These are phyloP conservation scores for Metschnikowia santaceciliae DNA, from an alignment of 805 yeast genomes.

Conservation along the genomic window DNA sequence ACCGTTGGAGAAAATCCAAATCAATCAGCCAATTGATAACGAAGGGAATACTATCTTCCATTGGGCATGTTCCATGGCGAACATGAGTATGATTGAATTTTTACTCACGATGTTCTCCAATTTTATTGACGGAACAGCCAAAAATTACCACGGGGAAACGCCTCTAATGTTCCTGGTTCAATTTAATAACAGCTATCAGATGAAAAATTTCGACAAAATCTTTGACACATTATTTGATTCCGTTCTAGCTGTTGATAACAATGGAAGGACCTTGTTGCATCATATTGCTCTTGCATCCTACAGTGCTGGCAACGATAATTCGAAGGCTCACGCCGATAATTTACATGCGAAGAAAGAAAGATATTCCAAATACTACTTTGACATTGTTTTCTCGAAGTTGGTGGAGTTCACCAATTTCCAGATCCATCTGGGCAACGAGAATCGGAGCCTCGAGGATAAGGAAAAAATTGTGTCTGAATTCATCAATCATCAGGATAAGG, in stretches of 20 bases:
- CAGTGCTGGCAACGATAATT: conserved; percentile 2
- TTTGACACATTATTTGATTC: conserved; percentile 35
- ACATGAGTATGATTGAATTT: conserved; percentile 61
- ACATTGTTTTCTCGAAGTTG: conserved; percentile 31
- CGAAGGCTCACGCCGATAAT: conserved; percentile 2
- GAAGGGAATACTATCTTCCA: conserved; percentile 91
- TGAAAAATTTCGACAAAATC: conserved; percentile 34
- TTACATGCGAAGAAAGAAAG: conserved; percentile 29
- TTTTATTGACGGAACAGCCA: conserved; percentile 64
- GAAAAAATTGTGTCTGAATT: conserved; percentile 39
- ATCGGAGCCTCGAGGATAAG: conserved; percentile 15
- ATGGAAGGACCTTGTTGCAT: conserved; percentile 41
- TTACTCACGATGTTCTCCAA: conserved; percentile 57
- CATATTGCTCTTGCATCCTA: conserved; percentile 31
- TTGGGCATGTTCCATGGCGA: conserved; percentile 93
- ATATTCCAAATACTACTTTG: conserved; percentile 38
- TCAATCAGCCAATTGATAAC: conserved; percentile 88
- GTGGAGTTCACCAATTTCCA: conserved; percentile 27
- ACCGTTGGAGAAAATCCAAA: conserved; percentile 49
- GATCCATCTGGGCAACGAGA: conserved; percentile 15
- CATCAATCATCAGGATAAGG: conserved; percentile 83
- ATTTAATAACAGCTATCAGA: conserved; percentile 37
- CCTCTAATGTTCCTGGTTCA: conserved; percentile 53
- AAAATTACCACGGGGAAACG: conserved; percentile 84
- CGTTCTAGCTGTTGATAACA: conserved; percentile 33